These are phyloP conservation scores for Reticulascus tulasneorum DNA, from an alignment of 2,329 filamentous ascomycete species.

Conservation along the genomic window DNA sequence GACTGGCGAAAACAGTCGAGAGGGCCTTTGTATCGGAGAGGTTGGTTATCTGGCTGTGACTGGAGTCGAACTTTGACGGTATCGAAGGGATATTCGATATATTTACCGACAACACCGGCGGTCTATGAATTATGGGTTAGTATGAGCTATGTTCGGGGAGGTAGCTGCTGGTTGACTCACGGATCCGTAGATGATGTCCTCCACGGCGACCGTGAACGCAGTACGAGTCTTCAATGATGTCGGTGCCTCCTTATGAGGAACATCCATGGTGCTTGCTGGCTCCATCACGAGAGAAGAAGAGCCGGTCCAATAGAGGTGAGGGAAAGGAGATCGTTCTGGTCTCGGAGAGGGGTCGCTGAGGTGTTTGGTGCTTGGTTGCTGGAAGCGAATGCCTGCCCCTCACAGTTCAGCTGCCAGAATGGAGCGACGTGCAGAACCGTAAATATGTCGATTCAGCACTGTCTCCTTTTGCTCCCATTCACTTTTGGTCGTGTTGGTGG, in stretches of 20 bases:
- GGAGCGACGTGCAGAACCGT: slow-evolving; percentile 13
- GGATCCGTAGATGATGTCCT: slow-evolving; percentile 87
- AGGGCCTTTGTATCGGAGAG: slow-evolving; percentile 78
- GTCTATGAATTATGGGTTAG: slow-evolving; percentile 41
- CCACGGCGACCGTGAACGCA: slow-evolving; percentile 62
- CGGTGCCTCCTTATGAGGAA: slow-evolving; percentile 12
- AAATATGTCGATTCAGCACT: slow-evolving; percentile 16
- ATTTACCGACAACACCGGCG: slow-evolving; percentile 87
- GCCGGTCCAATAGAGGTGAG: background rate
- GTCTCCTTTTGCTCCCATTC: slow-evolving; percentile 14
- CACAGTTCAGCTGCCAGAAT: slow-evolving; percentile 3
- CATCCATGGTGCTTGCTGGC: slow-evolving; percentile 12
- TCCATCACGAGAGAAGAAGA: slow-evolving; percentile 9
- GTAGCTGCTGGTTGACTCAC: slow-evolving; percentile 42
- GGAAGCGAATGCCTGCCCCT: background rate
- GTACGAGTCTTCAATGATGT: slow-evolving; percentile 20
- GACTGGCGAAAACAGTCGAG: slow-evolving; percentile 92
- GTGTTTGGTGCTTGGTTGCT: background rate
- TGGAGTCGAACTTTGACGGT: slow-evolving; percentile 97
- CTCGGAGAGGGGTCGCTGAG: background rate
- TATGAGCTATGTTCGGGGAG: background rate
- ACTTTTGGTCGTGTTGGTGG: no score
- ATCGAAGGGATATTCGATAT: slow-evolving; percentile 98
- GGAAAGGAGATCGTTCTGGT: slow-evolving; percentile 5
- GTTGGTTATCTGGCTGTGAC: slow-evolving; percentile 83